phyloP scores from a whole-genome alignment of 2,329 filamentous ascomycete genomes.

The Colletotrichum melonis region DNA sequence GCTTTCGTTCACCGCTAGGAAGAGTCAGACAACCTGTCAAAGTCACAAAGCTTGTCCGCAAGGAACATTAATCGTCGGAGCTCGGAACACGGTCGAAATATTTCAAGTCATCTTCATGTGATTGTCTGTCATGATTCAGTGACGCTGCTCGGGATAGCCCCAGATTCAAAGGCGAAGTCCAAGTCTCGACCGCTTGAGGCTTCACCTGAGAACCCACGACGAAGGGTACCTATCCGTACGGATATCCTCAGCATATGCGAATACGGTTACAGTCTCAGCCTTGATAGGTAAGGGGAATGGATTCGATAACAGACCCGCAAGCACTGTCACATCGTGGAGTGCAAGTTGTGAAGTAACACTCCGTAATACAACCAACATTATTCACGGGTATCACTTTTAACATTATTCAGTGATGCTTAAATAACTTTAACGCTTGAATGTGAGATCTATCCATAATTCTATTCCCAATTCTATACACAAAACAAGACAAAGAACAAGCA shows the following conservation, averaged over 20 bases:
- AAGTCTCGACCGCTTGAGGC: not conserved
- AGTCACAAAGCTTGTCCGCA: not conserved
- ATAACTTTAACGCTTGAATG: not conserved
- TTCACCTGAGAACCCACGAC: no score
- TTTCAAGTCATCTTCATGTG: not conserved
- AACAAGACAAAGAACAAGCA: conserved; percentile 18
- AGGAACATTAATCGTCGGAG: not conserved
- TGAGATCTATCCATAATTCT: conserved; percentile 5
- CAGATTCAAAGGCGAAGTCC: not conserved
- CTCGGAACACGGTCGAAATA: not conserved
- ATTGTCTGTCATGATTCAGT: not conserved
- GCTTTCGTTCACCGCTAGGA: not conserved
- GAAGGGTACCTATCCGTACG: not conserved
- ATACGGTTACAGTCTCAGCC: not conserved
- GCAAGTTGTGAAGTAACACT: not conserved
- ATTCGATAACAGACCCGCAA: not conserved
- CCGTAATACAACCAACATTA: no score
- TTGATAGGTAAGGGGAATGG: not conserved
- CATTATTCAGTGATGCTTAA: no score
- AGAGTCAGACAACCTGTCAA: not conserved
- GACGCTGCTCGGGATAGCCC: not conserved
- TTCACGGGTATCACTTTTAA: not conserved
- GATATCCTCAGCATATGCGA: not conserved
- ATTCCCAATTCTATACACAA: conserved; percentile 6
- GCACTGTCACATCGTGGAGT: not conserved